Evolutionary conservation across 2,329 filamentous ascomycete genomes (phyloP), one percentile per base, ranked within the genome.

Genomic region (Hymenoscyphus fructigenus): DNA sequence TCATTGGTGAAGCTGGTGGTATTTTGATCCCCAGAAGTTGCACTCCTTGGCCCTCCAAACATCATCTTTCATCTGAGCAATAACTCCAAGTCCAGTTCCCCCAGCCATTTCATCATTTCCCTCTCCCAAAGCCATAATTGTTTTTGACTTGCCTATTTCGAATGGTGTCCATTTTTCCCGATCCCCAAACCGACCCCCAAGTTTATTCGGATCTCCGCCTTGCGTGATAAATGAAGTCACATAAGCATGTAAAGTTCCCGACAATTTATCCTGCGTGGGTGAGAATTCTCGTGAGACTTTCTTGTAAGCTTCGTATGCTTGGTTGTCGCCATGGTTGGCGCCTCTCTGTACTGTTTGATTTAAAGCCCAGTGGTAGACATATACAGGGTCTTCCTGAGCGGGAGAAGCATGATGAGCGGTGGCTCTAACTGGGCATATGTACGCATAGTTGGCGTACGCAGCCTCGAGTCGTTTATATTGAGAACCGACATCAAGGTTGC

Each of bases 371-470:
- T 87, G 84, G 74, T 88, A 89, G 2, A 86, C 77, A 68, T 83
- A 85, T 1, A 79, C 83, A 69, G 66, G 68, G 3, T 57, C 56
- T 15, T 62, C 56, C 29, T 65, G 60, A 15, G 32, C 23, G 9
- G 55, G 26, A 1, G 69, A 68, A 23, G 71, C 73, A 26, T 79
- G 76, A 64, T 83, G 77, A 0, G 84, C 86, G 0, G 84, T 86
- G 73, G 88, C 84, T 5, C 88, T 78, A 0, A 88, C 84, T 0
- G 86, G 86, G 53, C 83, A 85, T 59, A 88, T 83, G 71, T 89
- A 89, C 0, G 85, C 86, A 71, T 87, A 88, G 71, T 88, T 83
- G 1, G 81, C 83, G 72, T 89, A 89, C 0, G 84, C 84, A 1
- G 83, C 83, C 69, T 86, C 83, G 5, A 88, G 77, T 2, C 86